These are phyloP conservation scores for Calycina herbarum DNA, from an alignment of 2,329 filamentous ascomycete species.

Conservation along the genomic window DNA sequence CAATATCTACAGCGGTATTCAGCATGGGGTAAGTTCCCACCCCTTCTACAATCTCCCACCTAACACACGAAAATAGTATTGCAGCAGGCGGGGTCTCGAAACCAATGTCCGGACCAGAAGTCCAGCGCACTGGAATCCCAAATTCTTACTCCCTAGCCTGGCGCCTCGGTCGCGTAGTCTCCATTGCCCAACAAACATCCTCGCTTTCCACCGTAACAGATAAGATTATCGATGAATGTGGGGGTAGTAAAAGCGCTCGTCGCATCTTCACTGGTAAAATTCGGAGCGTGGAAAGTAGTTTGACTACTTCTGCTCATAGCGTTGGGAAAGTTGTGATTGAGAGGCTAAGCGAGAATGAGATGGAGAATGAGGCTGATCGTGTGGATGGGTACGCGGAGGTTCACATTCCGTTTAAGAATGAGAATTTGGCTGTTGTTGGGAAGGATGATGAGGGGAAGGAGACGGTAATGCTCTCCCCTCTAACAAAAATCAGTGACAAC, in stretches of 20 bases:
- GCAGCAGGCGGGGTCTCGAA: slow-evolving; percentile 42
- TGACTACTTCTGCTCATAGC: slow-evolving; percentile 38
- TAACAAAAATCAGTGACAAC: too few species aligned
- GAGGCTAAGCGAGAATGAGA: slow-evolving; percentile 52
- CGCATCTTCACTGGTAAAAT: slow-evolving; percentile 67
- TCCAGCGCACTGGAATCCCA: slow-evolving; percentile 40
- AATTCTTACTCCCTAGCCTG: slow-evolving; percentile 46
- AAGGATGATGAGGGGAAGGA: neutral
- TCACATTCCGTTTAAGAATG: slow-evolving; percentile 71
- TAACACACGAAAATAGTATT: neutral
- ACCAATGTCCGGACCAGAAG: slow-evolving; percentile 42
- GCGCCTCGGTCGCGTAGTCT: slow-evolving; percentile 51
- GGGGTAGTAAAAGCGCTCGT: slow-evolving; percentile 52
- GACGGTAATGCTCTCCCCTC: neutral
- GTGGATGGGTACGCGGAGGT: neutral
- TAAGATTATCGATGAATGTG: slow-evolving; percentile 58
- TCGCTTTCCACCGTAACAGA: slow-evolving; percentile 48
- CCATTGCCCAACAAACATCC: neutral
- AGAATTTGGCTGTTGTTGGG: slow-evolving; percentile 59
- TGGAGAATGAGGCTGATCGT: neutral
- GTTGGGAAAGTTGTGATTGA: neutral
- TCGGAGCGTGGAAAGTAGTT: slow-evolving; percentile 55
- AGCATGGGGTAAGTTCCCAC: neutral
- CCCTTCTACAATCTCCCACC: neutral
- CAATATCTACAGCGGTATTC: neutral